Conservation (phyloP, 2,329 filamentous ascomycete species). For the Knufia fluminis region DNA sequence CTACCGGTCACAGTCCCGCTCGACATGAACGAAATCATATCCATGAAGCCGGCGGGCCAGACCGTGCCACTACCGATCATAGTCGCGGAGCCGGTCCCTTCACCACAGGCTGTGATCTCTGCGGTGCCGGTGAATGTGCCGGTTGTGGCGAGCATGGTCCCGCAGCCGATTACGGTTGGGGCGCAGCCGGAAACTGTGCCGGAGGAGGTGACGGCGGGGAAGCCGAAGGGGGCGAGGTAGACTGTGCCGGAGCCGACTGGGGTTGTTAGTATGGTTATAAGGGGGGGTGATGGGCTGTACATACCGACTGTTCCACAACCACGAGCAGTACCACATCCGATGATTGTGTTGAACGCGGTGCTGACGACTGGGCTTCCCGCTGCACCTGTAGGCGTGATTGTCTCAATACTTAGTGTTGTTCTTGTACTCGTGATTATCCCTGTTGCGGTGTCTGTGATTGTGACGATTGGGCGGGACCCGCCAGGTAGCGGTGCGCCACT, state of each 20-base stretch:
- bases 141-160: conserved; percentile 16
- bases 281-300: conserved; percentile 2
- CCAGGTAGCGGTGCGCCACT: neutral
- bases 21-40: conserved; percentile 13
- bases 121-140: conserved; percentile 18
- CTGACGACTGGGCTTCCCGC: neutral
- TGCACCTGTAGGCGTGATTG: neutral
- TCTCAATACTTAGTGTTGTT: conserved; percentile 1
- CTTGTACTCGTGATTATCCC: neutral
- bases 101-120: conserved; percentile 19
- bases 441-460: neutral
- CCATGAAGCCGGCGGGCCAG: conserved; percentile 15
- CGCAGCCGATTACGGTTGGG: conserved; percentile 15
- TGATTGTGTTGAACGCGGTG: conserved; percentile 2
- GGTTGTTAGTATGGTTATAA: neutral
- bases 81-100: conserved; percentile 16
- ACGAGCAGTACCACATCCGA: conserved; percentile 17
- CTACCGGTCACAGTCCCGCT: conserved; percentile 16
- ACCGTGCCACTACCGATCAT: conserved; percentile 19
- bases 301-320: conserved; percentile 18
- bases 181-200: conserved; percentile 7
- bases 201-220: neutral
- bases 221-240: conserved; percentile 7
- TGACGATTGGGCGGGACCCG: neutral
- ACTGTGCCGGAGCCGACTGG: conserved; percentile 9